phyloP scores from a whole-genome alignment of 2,329 filamentous ascomycete species.

The Emericellopsis atlantica region DNA sequence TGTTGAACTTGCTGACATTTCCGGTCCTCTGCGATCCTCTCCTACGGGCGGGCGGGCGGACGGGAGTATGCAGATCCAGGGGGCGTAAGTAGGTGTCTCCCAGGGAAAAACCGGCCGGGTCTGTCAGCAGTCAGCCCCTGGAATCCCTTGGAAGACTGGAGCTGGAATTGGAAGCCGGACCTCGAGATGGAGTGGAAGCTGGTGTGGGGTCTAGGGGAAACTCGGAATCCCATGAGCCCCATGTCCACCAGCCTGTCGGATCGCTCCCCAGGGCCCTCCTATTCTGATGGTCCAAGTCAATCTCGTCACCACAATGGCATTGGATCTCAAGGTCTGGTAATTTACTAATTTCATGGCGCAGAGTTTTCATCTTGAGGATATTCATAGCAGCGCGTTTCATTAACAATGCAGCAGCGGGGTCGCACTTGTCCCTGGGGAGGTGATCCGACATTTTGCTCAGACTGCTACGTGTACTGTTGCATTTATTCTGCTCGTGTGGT shows the following conservation, averaged over 20 bases:
- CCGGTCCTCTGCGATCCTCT: not conserved
- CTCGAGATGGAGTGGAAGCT: not conserved
- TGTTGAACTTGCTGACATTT: not conserved
- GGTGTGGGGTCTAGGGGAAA: conserved; percentile 2
- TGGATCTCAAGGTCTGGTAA: not conserved
- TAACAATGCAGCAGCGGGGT: too few species aligned
- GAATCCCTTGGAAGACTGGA: not conserved
- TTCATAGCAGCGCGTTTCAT: too few species aligned
- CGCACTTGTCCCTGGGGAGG: too few species aligned
- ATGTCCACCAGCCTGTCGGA: conserved; percentile 1
- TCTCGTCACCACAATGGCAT: too few species aligned
- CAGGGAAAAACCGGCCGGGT: conserved; percentile 1
- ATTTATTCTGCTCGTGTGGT: too few species aligned
- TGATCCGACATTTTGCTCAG: too few species aligned
- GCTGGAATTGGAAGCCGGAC: not conserved
- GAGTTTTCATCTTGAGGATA: too few species aligned
- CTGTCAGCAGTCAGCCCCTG: not conserved
- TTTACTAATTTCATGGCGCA: not conserved
- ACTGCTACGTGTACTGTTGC: too few species aligned
- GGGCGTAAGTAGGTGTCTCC: not conserved
- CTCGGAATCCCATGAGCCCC: not conserved
- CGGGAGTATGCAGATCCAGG: not conserved
- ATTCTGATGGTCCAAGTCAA: not conserved
- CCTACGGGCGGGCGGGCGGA: not conserved
- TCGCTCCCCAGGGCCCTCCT: not conserved